phyloP scores from a whole-genome alignment of 805 yeast species.

The Candida ficus region DNA sequence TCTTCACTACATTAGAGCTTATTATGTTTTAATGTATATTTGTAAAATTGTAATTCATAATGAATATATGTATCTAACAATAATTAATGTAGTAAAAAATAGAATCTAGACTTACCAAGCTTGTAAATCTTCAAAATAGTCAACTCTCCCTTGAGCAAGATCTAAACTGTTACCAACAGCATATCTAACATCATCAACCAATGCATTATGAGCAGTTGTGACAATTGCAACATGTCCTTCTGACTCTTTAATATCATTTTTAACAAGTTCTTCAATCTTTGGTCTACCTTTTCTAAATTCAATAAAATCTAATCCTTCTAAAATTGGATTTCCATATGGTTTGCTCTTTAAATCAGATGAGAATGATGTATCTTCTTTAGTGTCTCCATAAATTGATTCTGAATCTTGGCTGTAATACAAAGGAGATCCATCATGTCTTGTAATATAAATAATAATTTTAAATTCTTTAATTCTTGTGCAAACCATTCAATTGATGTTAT shows the following conservation, averaged over 20 bases:
- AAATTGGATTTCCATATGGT: background rate
- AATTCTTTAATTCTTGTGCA: slow-evolving; percentile 34
- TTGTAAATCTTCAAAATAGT: slow-evolving; percentile 53
- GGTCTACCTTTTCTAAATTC: slow-evolving; percentile 45
- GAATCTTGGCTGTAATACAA: no score
- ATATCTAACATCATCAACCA: slow-evolving; percentile 50
- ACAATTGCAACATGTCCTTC: slow-evolving; percentile 39
- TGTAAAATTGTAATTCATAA: no score
- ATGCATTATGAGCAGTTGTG: slow-evolving; percentile 49
- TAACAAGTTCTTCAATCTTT: slow-evolving; percentile 31
- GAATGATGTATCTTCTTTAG: no score
- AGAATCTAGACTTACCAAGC: slow-evolving; percentile 38
- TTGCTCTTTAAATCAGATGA: slow-evolving; percentile 1
- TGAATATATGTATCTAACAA: no score
- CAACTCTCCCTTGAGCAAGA: slow-evolving; percentile 37
- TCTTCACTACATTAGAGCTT: no score
- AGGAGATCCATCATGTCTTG: slow-evolving; percentile 16
- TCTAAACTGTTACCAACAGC: slow-evolving; percentile 33
- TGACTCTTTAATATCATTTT: slow-evolving; percentile 33
- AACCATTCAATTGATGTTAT: slow-evolving; percentile 49
- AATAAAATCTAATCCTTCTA: slow-evolving; percentile 23
- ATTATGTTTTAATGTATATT: no score
- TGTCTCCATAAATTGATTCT: no score
- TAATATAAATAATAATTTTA: slow-evolving; percentile 23
- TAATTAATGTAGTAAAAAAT: no score